Conservation (phyloP, 371 early-diverging fungal species). For the Parasitella parasitica region DNA sequence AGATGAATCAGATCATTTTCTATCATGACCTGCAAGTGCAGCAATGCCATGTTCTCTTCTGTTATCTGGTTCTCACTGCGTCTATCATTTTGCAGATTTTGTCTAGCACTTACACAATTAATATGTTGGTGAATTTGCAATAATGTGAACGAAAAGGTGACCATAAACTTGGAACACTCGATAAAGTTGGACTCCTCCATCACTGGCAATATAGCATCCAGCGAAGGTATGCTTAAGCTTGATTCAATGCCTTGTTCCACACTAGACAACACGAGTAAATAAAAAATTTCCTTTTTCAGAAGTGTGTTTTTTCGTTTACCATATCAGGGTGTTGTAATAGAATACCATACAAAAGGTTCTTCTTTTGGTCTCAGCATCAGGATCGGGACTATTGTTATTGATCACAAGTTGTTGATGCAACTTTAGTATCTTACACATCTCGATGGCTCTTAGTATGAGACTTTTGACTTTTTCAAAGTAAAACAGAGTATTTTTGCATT, state of each 20-base stretch:
- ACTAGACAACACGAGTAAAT: constrained; percentile 12
- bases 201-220: neutral
- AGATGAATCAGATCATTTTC: constrained; percentile 29
- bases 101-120: constrained; percentile 30
- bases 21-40: constrained; percentile 20
- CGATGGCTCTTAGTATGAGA: constrained; percentile 16
- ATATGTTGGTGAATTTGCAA: constrained; percentile 33
- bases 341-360: constrained; percentile 45
- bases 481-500: constrained; percentile 34
- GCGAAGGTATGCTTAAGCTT: neutral
- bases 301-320: constrained; percentile 22
- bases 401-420: constrained; percentile 12
- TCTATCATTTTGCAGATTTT: constrained; percentile 29
- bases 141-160: constrained; percentile 26
- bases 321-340: constrained; percentile 36
- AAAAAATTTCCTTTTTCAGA: constrained; percentile 5
- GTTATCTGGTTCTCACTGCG: constrained; percentile 35
- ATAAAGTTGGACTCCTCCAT: neutral
- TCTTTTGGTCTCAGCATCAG: constrained; percentile 33
- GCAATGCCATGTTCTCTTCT: constrained; percentile 34
- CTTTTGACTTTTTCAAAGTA: constrained; percentile 21
- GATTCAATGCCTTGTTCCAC: constrained; percentile 22
- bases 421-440: constrained; percentile 22
- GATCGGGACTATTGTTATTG: neutral
- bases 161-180: constrained; percentile 20